Percentiles rank a stretch among this genome's conserved stretches.
phyloP scores from a whole-genome alignment of 768 basidiomycete species.

The Suillus subalutaceus region DNA sequence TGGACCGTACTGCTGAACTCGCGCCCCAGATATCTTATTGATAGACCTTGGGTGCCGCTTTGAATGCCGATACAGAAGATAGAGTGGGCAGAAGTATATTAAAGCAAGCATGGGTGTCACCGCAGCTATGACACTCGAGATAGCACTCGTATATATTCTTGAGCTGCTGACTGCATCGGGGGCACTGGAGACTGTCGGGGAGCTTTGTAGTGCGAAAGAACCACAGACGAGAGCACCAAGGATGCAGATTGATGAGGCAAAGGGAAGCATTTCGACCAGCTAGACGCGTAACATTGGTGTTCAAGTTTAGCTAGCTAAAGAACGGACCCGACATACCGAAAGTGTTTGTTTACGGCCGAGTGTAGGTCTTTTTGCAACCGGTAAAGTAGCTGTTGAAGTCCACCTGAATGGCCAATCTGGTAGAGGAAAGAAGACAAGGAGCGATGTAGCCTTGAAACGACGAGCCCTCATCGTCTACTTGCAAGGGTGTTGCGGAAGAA shows the following conservation, averaged over 20 bases:
- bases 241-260: conserved; percentile 36
- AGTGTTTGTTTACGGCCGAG: conserved; percentile 29
- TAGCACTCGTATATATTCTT: conserved; percentile 38
- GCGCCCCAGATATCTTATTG: conserved; percentile 52
- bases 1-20: conserved; percentile 54
- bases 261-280: conserved; percentile 42
- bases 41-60: conserved; percentile 48
- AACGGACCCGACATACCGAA: conserved; percentile 30
- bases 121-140: conserved; percentile 38
- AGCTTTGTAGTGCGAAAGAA: conserved; percentile 32
- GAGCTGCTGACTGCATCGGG: conserved; percentile 28
- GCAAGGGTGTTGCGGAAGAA: conserved; percentile 25
- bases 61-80: conserved; percentile 51
- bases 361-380: conserved; percentile 32
- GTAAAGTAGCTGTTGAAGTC: conserved; percentile 1
- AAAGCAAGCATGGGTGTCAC: conserved; percentile 39
- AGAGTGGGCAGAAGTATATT: conserved; percentile 53
- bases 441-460: conserved; percentile 5
- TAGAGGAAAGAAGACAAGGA: conserved; percentile 24
- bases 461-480: conserved; percentile 35
- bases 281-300: conserved; percentile 22
- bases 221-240: conserved; percentile 37
- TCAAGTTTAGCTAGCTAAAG: conserved; percentile 15
- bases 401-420: not conserved
- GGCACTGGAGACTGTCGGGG: conserved; percentile 14